phyloP scores from a whole-genome alignment of 495 filamentous ascomycete species.

The Lasiosphaeria miniovina region DNA sequence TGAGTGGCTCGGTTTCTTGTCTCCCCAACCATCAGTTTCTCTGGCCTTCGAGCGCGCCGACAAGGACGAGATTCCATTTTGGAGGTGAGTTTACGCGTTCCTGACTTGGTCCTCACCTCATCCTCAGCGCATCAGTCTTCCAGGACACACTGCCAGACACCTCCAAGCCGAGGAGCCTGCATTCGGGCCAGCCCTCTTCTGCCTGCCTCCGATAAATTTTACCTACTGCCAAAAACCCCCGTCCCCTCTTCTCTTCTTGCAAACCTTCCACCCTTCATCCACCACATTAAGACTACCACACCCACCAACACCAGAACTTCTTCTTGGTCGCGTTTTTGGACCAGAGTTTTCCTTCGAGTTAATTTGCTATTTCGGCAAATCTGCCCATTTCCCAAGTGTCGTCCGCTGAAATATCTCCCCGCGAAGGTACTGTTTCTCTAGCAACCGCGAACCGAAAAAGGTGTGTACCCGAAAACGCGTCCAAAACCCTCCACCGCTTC shows the following conservation, averaged over 20 bases:
- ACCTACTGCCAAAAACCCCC: too few species aligned
- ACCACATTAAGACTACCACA: too few species aligned
- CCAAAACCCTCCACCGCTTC: background rate
- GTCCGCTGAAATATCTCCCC: too few species aligned
- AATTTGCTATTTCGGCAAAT: too few species aligned
- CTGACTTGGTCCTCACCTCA: background rate
- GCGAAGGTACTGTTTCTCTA: too few species aligned
- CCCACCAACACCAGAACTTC: too few species aligned
- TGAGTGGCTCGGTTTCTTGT: conserved; percentile 26
- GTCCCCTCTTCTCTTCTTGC: too few species aligned
- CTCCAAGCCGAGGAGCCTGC: background rate
- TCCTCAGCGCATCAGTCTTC: background rate
- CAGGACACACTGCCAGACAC: too few species aligned
- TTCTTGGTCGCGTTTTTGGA: too few species aligned
- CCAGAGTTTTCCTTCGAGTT: too few species aligned
- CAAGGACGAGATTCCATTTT: conserved; percentile 19
- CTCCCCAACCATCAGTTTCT: conserved; percentile 16
- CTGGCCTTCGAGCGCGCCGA: background rate
- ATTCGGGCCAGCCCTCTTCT: background rate
- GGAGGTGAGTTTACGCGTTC: conserved; percentile 25
- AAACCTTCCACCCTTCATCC: too few species aligned
- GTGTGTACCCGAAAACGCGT: background rate
- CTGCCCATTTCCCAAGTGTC: too few species aligned
- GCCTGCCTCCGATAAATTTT: background rate
- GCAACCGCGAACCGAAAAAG: background rate